Percentiles rank a stretch among this genome's conserved stretches.
Conservation (phyloP, 1,284 basidiomycete species). For the Heliocybe sulcata region DNA sequence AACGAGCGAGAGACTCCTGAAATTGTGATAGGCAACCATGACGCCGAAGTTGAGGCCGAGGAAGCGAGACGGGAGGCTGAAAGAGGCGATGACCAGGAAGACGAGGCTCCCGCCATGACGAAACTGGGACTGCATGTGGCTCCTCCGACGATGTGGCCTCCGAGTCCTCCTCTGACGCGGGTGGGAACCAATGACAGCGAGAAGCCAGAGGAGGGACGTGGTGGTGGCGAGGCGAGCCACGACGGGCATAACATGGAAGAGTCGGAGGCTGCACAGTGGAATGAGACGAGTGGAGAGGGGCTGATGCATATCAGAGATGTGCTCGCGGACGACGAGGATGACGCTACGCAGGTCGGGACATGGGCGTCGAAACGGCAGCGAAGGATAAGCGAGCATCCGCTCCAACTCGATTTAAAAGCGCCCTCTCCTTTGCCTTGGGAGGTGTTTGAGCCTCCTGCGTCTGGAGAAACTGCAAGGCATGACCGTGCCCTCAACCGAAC, state of each 20-base stretch:
- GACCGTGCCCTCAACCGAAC: background rate
- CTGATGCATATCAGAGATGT: background rate
- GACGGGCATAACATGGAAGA: background rate
- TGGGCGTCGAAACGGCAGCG: background rate
- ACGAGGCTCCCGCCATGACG: background rate
- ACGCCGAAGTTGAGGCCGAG: background rate
- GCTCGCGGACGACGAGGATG: constrained; percentile 7
- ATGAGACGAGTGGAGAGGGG: background rate
- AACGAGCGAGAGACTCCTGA: background rate
- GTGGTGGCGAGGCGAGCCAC: background rate
- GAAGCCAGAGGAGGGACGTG: background rate
- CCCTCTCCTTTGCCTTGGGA: constrained; percentile 58
- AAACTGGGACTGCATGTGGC: background rate
- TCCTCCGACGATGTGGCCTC: constrained; percentile 3
- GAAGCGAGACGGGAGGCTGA: background rate
- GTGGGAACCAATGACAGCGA: constrained; percentile 6
- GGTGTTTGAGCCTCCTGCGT: constrained; percentile 35
- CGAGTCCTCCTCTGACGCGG: constrained; percentile 19
- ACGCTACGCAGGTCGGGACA: constrained; percentile 8
- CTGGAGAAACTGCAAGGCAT: background rate
- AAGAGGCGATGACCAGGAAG: background rate
- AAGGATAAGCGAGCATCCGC: constrained; percentile 15
- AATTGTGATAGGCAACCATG: background rate
- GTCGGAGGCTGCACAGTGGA: background rate
- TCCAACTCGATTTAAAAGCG: constrained; percentile 28